Evolutionary conservation across 108 stramenopile species (phyloP).

Genomic region (Hondaea fermentalgiana): DNA sequence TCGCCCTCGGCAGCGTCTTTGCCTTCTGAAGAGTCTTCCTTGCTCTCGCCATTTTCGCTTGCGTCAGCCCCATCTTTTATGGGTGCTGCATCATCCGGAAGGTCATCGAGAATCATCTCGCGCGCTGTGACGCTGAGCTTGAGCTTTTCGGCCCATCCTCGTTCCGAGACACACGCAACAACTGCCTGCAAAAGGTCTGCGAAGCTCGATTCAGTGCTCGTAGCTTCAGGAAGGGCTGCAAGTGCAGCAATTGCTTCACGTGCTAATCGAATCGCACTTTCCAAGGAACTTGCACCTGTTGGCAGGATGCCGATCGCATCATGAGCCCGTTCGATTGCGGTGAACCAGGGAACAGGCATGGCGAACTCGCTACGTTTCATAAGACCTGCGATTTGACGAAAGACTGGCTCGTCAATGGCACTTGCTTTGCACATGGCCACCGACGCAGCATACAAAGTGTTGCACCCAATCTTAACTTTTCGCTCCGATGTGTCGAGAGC

Average conservation of each 20-base stretch:
- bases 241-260: neutral
- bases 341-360: conserved; percentile 5
- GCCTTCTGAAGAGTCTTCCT: neutral
- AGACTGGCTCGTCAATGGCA: neutral
- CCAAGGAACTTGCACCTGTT: neutral
- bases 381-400: neutral
- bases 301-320: neutral
- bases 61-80: neutral
- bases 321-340: neutral
- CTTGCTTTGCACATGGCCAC: neutral
- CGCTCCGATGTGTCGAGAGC: neutral
- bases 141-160: neutral
- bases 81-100: neutral
- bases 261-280: neutral
- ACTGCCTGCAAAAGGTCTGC: neutral
- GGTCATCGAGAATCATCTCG: neutral
- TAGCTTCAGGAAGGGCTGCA: neutral
- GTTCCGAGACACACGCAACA: neutral
- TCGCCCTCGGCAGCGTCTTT: neutral
- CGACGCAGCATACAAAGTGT: neutral
- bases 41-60: neutral
- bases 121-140: neutral
- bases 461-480: neutral
- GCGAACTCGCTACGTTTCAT: neutral
- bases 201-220: neutral